Percentiles rank a stretch among this genome's conserved stretches.
Evolutionary conservation across 306 rosid species (phyloP).

Genomic region (Rubus idaeus): DNA sequence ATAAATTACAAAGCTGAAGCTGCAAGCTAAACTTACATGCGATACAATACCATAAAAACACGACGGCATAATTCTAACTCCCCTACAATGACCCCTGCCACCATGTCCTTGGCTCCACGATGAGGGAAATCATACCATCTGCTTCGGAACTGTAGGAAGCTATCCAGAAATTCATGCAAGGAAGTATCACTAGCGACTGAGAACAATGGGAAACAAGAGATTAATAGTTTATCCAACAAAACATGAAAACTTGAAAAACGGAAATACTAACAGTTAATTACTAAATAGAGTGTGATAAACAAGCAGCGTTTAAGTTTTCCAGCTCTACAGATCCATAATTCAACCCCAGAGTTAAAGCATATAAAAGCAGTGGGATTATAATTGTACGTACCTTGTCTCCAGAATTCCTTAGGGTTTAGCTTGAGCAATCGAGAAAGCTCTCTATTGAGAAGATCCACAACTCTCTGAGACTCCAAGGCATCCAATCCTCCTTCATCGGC

Average conservation of each 20-base stretch:
- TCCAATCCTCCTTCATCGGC: constrained; percentile 88
- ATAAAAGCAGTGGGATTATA: no score
- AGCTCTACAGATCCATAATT: no score
- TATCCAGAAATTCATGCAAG: constrained; percentile 82
- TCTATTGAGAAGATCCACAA: constrained; percentile 80
- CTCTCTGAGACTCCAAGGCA: constrained; percentile 86
- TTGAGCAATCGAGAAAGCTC: constrained; percentile 79
- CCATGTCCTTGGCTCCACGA: constrained; percentile 66
- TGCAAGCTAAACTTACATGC: constrained; percentile 65
- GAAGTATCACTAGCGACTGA: constrained; percentile 84
- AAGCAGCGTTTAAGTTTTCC: neutral
- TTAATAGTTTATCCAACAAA: neutral
- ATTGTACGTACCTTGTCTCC: constrained; percentile 67
- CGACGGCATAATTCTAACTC: constrained; percentile 81
- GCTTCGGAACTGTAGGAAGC: constrained; percentile 83
- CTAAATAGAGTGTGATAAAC: neutral
- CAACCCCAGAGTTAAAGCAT: no score
- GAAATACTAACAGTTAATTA: neutral
- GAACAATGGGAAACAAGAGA: constrained; percentile 15
- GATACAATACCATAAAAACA: constrained; percentile 87
- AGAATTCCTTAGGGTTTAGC: constrained; percentile 78
- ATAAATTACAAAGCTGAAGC: constrained; percentile 11
- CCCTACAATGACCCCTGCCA: constrained; percentile 93
- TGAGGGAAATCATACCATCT: constrained; percentile 97
- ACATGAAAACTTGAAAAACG: neutral